A percentile compares a stretch with the other conserved stretches of the same genome.
These are phyloP conservation scores for Penicillium pulvis DNA, from an alignment of 495 filamentous ascomycete genomes.

Conservation along the genomic window DNA sequence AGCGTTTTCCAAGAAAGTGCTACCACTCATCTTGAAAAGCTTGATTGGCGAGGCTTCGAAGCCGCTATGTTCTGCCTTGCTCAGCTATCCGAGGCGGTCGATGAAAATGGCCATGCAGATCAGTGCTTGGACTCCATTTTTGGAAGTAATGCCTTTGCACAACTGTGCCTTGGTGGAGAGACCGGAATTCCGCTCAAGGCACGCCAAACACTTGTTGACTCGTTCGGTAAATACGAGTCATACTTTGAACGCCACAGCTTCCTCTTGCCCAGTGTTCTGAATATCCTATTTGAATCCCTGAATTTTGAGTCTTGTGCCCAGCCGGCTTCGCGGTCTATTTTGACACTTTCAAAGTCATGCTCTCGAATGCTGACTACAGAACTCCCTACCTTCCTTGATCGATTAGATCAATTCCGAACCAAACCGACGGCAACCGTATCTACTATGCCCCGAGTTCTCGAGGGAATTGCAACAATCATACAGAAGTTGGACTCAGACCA, in stretches of 20 bases:
- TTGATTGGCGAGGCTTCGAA: constrained; percentile 77
- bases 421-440: constrained; percentile 63
- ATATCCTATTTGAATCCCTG: constrained; percentile 78
- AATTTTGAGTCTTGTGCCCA: constrained; percentile 64
- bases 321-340: constrained; percentile 79
- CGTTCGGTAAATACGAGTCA: constrained; percentile 76
- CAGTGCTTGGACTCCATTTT: constrained; percentile 71
- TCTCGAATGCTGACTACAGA: constrained; percentile 69
- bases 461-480: constrained; percentile 81
- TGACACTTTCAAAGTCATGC: constrained; percentile 78
- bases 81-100: constrained; percentile 71
- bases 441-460: constrained; percentile 79
- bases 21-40: constrained; percentile 55
- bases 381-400: constrained; percentile 72
- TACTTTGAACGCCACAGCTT: constrained; percentile 78
- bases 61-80: constrained; percentile 78
- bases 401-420: constrained; percentile 66
- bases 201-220: constrained; percentile 74
- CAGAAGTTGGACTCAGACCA: constrained; percentile 71
- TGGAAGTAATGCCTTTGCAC: constrained; percentile 56
- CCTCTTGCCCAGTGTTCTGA: constrained; percentile 73
- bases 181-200: constrained; percentile 62
- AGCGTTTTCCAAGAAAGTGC: constrained; percentile 68
- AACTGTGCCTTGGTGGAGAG: constrained; percentile 54
- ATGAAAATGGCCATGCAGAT: constrained; percentile 67